A percentile compares a stretch with the other conserved stretches of the same genome.
Conservation (phyloP, 1,284 basidiomycete genomes). For the Caloboletus firmus region DNA sequence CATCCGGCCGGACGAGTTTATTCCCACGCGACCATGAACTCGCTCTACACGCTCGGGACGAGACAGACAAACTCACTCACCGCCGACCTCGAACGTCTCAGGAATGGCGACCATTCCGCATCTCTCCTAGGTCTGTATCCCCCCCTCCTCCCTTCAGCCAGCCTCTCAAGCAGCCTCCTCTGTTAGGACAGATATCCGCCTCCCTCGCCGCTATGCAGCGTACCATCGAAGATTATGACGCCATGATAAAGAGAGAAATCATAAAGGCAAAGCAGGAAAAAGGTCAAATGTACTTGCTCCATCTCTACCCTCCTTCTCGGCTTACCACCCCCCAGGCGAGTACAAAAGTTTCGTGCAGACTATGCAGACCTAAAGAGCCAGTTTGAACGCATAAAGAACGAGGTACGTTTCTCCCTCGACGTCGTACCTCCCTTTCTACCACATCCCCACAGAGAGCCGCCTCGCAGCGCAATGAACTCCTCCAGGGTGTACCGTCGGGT, state of each 20-base stretch:
- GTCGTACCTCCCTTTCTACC: background rate
- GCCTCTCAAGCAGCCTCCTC: constrained; percentile 12
- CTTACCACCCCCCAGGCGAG: constrained; percentile 53
- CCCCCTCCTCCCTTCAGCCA: too few relatives aligned
- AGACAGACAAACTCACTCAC: constrained; percentile 88
- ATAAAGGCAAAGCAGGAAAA: constrained; percentile 94
- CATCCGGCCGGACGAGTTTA: constrained; percentile 14
- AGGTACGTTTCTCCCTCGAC: constrained; percentile 33
- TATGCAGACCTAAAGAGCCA: constrained; percentile 69
- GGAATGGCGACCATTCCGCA: constrained; percentile 76
- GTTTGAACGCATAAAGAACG: constrained; percentile 66
- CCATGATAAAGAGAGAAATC: constrained; percentile 92
- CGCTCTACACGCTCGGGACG: constrained; percentile 89
- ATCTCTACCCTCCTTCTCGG: background rate
- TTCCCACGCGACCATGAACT: constrained; percentile 66
- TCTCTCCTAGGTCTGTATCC: constrained; percentile 72
- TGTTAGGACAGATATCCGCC: constrained; percentile 90
- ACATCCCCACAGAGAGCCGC: constrained; percentile 48
- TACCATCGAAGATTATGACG: constrained; percentile 94
- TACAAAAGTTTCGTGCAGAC: constrained; percentile 79
- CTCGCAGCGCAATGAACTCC: constrained; percentile 61
- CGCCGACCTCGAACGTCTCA: constrained; percentile 79
- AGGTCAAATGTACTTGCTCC: constrained; percentile 74
- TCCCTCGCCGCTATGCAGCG: constrained; percentile 89
- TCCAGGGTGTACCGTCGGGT: constrained; percentile 47